phyloP scores from a whole-genome alignment of 345 rosid genomes.

The Limnanthes douglasii region DNA sequence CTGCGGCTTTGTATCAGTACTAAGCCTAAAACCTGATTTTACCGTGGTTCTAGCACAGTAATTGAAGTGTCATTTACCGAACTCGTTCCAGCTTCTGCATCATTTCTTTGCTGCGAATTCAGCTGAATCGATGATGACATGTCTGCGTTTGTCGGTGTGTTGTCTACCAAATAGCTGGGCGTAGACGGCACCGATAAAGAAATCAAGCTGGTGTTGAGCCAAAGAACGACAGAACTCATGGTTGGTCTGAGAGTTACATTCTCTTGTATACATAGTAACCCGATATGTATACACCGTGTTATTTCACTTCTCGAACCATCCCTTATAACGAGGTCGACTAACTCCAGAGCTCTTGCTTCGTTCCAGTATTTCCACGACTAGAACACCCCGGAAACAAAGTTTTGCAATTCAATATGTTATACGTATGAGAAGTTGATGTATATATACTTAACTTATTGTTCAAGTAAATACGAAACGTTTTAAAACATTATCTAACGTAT shows the following conservation, averaged over 20 bases:
- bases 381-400: too few relatives aligned
- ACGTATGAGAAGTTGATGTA: too few relatives aligned
- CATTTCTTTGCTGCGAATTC: too few relatives aligned
- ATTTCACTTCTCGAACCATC: conserved; percentile 13
- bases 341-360: conserved; percentile 11
- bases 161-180: conserved; percentile 6
- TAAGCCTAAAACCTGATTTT: too few relatives aligned
- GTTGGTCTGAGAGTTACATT: too few relatives aligned
- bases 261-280: too few relatives aligned
- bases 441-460: too few relatives aligned
- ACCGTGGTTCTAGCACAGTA: conserved; percentile 14
- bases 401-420: too few relatives aligned
- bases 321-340: conserved; percentile 12
- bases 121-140: background rate
- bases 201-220: conserved; percentile 14
- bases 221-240: conserved; percentile 16
- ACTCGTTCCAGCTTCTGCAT: background rate
- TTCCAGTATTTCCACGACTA: conserved; percentile 26
- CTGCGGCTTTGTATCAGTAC: too few relatives aligned
- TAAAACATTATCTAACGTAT: too few relatives aligned
- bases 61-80: conserved; percentile 16
- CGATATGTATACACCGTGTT: conserved; percentile 21
- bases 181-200: conserved; percentile 7
- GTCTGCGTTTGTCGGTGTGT: background rate
- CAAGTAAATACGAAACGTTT: too few relatives aligned